Percentiles rank a stretch among this genome's conserved stretches.
phyloP scores from a whole-genome alignment of 192 early-diverging fungal species.

The Linnemannia exigua region DNA sequence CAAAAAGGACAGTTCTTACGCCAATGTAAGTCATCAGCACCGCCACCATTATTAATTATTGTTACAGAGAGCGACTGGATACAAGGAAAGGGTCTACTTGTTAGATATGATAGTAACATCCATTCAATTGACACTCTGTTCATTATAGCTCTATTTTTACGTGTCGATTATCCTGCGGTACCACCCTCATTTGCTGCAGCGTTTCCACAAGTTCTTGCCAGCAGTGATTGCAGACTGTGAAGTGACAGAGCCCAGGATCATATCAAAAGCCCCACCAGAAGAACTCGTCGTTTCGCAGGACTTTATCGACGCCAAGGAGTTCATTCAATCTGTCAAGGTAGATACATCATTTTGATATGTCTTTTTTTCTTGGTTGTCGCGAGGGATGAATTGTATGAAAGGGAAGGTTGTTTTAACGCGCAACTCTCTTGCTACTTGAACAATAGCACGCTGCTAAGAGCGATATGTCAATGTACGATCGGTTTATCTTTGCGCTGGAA shows the following conservation, averaged over 20 bases:
- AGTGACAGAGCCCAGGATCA: constrained; percentile 39
- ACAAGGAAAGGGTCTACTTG: neutral
- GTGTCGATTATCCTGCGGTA: constrained; percentile 51
- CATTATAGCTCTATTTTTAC: constrained; percentile 45
- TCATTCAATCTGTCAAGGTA: constrained; percentile 56
- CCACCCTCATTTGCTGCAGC: constrained; percentile 48
- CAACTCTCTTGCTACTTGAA: neutral
- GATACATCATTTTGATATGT: neutral
- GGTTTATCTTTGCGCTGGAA: constrained; percentile 55
- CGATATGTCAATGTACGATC: constrained; percentile 55
- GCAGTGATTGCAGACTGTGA: constrained; percentile 27
- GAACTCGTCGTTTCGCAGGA: constrained; percentile 50
- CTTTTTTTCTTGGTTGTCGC: neutral
- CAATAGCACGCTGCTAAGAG: constrained; percentile 38
- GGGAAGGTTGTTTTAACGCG: neutral
- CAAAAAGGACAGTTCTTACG: constrained; percentile 49
- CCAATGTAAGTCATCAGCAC: constrained; percentile 25
- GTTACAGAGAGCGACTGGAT: neutral
- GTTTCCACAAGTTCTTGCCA: constrained; percentile 51
- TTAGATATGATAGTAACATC: neutral
- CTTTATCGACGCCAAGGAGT: constrained; percentile 57
- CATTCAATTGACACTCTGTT: neutral
- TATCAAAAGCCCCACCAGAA: constrained; percentile 56
- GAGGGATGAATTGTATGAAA: neutral
- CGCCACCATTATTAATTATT: neutral